These are phyloP conservation scores for Rhodosporidiobolus sp. DNA, from an alignment of 768 basidiomycete genomes.

Conservation along the genomic window DNA sequence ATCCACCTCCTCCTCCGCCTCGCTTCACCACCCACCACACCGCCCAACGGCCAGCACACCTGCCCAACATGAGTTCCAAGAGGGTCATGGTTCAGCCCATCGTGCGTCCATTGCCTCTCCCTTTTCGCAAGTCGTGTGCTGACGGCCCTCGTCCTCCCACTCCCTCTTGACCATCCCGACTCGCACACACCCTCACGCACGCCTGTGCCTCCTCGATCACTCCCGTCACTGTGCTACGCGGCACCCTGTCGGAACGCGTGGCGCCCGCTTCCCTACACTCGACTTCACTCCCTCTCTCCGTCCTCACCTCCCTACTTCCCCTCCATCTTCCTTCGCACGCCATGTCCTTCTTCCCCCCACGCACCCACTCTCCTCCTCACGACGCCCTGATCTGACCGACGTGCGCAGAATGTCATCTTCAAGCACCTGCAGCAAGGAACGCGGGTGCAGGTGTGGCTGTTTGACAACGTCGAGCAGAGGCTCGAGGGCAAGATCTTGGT, in stretches of 20 bases:
- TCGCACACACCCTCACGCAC: background rate
- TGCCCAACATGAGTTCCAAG: constrained; percentile 45
- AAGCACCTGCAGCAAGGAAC: constrained; percentile 79
- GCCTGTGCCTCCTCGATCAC: background rate
- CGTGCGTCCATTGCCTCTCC: constrained; percentile 57
- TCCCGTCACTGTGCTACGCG: background rate
- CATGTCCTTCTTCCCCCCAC: background rate
- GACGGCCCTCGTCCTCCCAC: background rate
- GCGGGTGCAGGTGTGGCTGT: constrained; percentile 70
- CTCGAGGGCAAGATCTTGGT: constrained; percentile 95
- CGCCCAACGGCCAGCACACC: no score
- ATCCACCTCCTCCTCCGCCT: no score
- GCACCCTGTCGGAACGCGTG: background rate
- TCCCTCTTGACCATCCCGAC: background rate
- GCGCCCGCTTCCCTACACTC: background rate
- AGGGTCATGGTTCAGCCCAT: constrained; percentile 99
- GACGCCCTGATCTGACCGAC: background rate
- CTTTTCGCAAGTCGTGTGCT: background rate
- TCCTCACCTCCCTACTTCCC: constrained; percentile 12
- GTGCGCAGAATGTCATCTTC: constrained; percentile 84
- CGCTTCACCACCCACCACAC: no score
- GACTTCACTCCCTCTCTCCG: background rate
- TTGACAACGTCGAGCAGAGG: constrained; percentile 93
- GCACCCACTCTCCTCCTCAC: background rate
- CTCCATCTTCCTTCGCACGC: background rate